Evolutionary conservation across 2,329 filamentous ascomycete genomes (phyloP).

Genomic region (Raffaelea albimanens): DNA sequence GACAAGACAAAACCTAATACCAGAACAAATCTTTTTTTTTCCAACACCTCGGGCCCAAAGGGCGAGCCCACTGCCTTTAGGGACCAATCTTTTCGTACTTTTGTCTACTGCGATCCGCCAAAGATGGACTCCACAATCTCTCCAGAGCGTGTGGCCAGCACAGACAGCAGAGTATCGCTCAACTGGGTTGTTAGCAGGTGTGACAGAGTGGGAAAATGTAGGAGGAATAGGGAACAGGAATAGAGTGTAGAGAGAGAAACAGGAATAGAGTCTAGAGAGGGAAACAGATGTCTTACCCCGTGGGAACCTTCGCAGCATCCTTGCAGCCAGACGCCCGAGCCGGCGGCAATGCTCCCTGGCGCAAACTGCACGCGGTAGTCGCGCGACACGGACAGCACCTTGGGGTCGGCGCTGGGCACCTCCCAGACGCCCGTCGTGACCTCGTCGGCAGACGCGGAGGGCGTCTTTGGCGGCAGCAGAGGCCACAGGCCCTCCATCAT

Average conservation of each 20-base stretch:
- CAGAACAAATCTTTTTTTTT: background rate
- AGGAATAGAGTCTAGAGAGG: background rate
- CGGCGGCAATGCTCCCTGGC: slow-evolving; percentile 54
- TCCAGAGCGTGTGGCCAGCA: slow-evolving; percentile 64
- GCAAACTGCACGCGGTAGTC: slow-evolving; percentile 73
- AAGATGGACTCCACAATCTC: slow-evolving; percentile 74
- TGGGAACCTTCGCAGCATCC: slow-evolving; percentile 91
- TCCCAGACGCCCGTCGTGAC: slow-evolving; percentile 13
- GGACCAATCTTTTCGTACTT: background rate
- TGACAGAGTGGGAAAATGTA: background rate
- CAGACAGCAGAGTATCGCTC: slow-evolving; percentile 73
- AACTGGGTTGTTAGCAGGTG: slow-evolving; percentile 36
- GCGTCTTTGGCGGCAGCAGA: slow-evolving; percentile 46
- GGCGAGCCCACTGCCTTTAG: no score
- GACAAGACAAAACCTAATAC: no score
- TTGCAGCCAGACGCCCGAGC: slow-evolving; percentile 82
- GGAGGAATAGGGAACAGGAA: no score
- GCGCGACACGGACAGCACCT: slow-evolving; percentile 58
- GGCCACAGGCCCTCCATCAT: slow-evolving; percentile 60
- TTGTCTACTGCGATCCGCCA: slow-evolving; percentile 19
- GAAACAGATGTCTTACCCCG: slow-evolving; percentile 53
- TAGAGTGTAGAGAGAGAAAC: no score
- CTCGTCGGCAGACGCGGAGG: slow-evolving; percentile 2
- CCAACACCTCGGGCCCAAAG: background rate
- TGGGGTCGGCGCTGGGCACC: slow-evolving; percentile 14